Evolutionary conservation across 768 basidiomycete species (phyloP), one percentile per base, ranked within the genome.

Genomic region (Panaeolus papilionaceus): DNA sequence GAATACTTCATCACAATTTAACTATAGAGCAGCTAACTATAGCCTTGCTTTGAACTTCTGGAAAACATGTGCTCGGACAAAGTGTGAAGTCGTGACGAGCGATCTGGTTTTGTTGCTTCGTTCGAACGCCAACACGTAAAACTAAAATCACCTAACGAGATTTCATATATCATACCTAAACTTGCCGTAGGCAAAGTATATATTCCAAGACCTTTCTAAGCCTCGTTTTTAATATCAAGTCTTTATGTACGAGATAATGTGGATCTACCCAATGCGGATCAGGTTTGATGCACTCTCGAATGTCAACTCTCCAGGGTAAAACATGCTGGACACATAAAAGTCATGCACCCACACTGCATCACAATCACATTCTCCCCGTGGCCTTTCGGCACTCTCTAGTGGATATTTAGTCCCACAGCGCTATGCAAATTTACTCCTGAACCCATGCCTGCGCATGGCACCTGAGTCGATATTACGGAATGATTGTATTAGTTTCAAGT

Each of bases 391-490:
- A 58, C 28, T 58, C 54, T 16, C 26, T 58, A 58, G 54, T 58
- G 54, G 54, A 58, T 28, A n/a, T 58, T 58, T 58, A 28, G 16
- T 58, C 54, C 33, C 54, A 58, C 54, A 58, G 54, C 33, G 10
- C 28, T 58, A 7, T 33, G 54, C 54, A 16, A 14, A 28, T 26
- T 51, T 47, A 23, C 20, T 16, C 26, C 54, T 49, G 23, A 10
- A 33, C 54, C 26, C 33, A 58, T 58, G 54, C 28, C 20, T 58
- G 33, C 28, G 54, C 3, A 12, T 33, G 54, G 28, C 54, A 58
- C 26, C 54, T 58, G 54, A 49, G 26, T 58, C 11, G 12, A 28
- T 58, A 33, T 58, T 58, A 58, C 54, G 54, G 33, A 28, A 33
- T 37, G 14, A 58, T 12, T 58, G 54, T 33, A 58, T 58, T 16